Evolutionary conservation across 2,329 filamentous ascomycete genomes (phyloP).

Genomic region (Botrytis squamosa): DNA sequence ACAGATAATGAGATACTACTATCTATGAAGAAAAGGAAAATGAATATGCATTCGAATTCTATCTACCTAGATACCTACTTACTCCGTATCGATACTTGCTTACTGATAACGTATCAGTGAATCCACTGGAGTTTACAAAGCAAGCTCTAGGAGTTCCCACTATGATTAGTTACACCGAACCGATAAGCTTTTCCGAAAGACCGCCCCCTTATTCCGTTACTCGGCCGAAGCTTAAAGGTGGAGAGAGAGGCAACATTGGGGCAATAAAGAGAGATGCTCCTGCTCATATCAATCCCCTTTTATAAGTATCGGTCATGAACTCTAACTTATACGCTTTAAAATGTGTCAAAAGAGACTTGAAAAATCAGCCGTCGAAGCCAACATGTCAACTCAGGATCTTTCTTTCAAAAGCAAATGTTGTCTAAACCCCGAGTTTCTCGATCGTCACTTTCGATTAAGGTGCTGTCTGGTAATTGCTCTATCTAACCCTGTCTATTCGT

Average conservation of each 20-base stretch:
- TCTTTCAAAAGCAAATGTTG: not conserved
- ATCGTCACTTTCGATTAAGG: not conserved
- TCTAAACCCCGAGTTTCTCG: not conserved
- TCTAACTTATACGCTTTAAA: not conserved
- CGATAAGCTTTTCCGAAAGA: not conserved
- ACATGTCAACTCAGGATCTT: not conserved
- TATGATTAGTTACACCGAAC: not conserved
- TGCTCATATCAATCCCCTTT: not conserved
- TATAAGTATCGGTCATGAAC: not conserved
- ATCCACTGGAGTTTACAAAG: not conserved
- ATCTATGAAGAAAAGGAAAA: conserved; percentile 6
- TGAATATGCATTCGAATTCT: not conserved
- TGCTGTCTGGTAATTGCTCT: not conserved
- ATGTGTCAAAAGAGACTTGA: not conserved
- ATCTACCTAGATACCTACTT: not conserved
- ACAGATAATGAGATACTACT: not conserved
- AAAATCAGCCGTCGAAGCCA: too few species aligned
- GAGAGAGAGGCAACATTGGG: not conserved
- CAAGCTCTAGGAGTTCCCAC: not conserved
- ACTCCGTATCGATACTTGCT: not conserved
- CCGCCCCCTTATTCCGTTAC: not conserved
- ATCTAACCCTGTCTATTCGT: not conserved
- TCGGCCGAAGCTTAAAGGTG: not conserved
- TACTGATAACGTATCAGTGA: conserved; percentile 16
- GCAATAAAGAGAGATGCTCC: not conserved